Percentiles rank a stretch among this genome's conserved stretches.
These are phyloP conservation scores for Rhodotorula diobovata DNA, from an alignment of 768 basidiomycete genomes.

Conservation along the genomic window DNA sequence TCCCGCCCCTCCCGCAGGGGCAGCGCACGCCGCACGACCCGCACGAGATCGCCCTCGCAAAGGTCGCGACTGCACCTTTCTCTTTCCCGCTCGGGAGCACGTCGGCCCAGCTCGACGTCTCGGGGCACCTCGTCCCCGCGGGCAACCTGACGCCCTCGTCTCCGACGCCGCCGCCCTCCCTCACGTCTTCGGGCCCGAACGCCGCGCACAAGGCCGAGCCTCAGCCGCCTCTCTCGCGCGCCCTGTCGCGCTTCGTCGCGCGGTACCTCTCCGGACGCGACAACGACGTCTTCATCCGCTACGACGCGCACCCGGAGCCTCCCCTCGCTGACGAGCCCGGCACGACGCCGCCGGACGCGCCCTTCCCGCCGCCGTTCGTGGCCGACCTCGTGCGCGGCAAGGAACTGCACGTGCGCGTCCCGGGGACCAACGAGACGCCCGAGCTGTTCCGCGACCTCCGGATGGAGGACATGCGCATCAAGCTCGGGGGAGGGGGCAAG, in stretches of 20 bases:
- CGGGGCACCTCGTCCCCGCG: conserved; percentile 27
- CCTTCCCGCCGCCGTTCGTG: conserved; percentile 28
- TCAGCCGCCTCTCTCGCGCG: conserved; percentile 11
- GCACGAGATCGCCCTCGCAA: conserved; percentile 25
- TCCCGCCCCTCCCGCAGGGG: not conserved
- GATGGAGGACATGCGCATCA: conserved; percentile 38
- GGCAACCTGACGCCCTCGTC: conserved; percentile 12
- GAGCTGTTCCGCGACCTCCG: conserved; percentile 34
- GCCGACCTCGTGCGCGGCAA: conserved; percentile 8
- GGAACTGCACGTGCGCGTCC: conserved; percentile 16
- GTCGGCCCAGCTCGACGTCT: conserved; percentile 3
- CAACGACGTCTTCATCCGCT: conserved; percentile 26
- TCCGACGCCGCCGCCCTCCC: not conserved
- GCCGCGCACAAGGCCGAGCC: not conserved
- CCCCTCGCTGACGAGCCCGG: conserved; percentile 1
- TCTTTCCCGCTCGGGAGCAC: conserved; percentile 2
- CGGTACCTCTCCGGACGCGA: conserved; percentile 31
- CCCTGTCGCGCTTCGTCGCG: conserved; percentile 28
- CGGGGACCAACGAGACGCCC: conserved; percentile 22
- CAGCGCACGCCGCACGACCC: not conserved
- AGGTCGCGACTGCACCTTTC: conserved; percentile 24
- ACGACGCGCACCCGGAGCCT: conserved; percentile 19
- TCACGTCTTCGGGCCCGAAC: not conserved
- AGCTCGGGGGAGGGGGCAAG: conserved; percentile 19
- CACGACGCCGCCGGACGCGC: conserved; percentile 1